phyloP scores from a whole-genome alignment of 495 filamentous ascomycete genomes.

The Astrocystis sublimbata region DNA sequence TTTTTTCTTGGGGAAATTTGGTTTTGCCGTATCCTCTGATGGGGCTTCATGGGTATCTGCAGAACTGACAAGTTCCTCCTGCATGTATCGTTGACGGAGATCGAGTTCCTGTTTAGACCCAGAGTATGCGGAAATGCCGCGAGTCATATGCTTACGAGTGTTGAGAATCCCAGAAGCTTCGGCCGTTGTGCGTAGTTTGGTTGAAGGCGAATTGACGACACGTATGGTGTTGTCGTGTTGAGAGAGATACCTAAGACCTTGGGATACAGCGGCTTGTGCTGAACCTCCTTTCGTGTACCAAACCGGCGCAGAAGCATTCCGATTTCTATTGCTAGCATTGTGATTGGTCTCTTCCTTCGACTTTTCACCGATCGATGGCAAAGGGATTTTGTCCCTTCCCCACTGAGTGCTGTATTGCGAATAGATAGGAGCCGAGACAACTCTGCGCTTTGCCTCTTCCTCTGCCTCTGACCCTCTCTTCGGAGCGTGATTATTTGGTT shows the following conservation, averaged over 20 bases:
- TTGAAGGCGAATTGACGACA: slow-evolving; percentile 44
- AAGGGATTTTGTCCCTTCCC: slow-evolving; percentile 38
- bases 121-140: slow-evolving; percentile 17
- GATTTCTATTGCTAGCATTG: slow-evolving; percentile 32
- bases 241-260: slow-evolving; percentile 37
- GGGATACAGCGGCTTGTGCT: slow-evolving; percentile 28
- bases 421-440: slow-evolving; percentile 59
- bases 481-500: slow-evolving; percentile 2
- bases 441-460: slow-evolving; percentile 40
- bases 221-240: slow-evolving; percentile 52
- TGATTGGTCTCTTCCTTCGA: slow-evolving; percentile 32
- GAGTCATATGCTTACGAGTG: slow-evolving; percentile 53
- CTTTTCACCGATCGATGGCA: slow-evolving; percentile 57
- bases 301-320: slow-evolving; percentile 31
- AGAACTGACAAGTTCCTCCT: slow-evolving; percentile 20
- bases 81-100: slow-evolving; percentile 26
- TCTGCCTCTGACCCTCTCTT: slow-evolving; percentile 3
- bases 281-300: slow-evolving; percentile 17
- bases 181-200: slow-evolving; percentile 12
- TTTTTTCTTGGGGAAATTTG: slow-evolving; percentile 50
- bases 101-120: slow-evolving; percentile 5
- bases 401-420: slow-evolving; percentile 33
- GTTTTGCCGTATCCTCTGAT: background rate
- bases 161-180: slow-evolving; percentile 39
- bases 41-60: background rate